Percentiles rank a stretch among this genome's conserved stretches.
These are phyloP conservation scores for Bolboschoenoplectus hybrid DNA, from an alignment of 202 grass and related monocot species.

Conservation along the genomic window DNA sequence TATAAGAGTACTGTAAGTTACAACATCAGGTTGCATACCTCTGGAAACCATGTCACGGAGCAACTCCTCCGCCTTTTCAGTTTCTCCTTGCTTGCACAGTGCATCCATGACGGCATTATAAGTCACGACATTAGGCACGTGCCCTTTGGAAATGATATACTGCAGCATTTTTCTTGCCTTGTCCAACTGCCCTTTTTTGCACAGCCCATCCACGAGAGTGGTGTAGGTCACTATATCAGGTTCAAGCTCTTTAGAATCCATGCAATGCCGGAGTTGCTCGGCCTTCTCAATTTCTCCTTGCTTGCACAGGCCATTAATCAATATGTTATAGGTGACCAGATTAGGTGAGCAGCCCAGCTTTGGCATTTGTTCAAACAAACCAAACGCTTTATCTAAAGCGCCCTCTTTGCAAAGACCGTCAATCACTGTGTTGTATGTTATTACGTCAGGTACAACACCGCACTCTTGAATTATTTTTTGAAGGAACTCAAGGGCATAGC, in stretches of 20 bases:
- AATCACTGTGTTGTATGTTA: too few species aligned
- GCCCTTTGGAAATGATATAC: constrained; percentile 47
- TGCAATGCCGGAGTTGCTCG: constrained; percentile 55
- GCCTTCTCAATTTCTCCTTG: constrained; percentile 55
- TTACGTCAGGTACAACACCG: too few species aligned
- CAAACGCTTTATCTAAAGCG: too few species aligned
- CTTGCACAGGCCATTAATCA: constrained; percentile 62
- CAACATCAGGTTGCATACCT: constrained; percentile 58
- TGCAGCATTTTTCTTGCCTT: constrained; percentile 58
- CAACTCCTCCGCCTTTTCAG: constrained; percentile 59
- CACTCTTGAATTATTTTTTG: too few species aligned
- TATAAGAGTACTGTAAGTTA: constrained; percentile 70
- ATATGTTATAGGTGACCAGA: constrained; percentile 60
- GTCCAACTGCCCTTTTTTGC: constrained; percentile 56
- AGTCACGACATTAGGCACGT: constrained; percentile 51
- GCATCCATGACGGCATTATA: not conserved
- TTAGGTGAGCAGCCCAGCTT: constrained; percentile 48
- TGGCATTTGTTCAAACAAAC: too few species aligned
- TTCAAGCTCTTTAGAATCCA: constrained; percentile 49
- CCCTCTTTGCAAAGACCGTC: too few species aligned
- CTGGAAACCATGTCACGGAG: constrained; percentile 56
- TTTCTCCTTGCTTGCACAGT: constrained; percentile 59
- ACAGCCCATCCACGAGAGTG: constrained; percentile 57
- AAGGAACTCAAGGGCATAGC: too few species aligned
- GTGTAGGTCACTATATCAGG: constrained; percentile 61